phyloP scores from a whole-genome alignment of 2,329 filamentous ascomycete species.

The Phyllosticta citriasiana region DNA sequence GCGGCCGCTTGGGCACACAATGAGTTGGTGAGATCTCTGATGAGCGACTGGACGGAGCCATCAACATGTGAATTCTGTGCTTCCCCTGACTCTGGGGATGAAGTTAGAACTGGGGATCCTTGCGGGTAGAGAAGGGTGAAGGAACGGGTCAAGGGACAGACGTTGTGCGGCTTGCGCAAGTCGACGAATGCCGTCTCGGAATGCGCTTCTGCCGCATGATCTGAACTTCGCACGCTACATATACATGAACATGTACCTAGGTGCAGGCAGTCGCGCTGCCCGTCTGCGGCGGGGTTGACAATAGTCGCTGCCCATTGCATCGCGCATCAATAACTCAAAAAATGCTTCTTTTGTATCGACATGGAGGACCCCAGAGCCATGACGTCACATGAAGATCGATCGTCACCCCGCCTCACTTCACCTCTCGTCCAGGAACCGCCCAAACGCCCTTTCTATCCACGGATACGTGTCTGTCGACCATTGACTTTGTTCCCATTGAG shows the following conservation, averaged over 20 bases:
- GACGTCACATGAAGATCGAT: not conserved
- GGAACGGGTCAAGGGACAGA: not conserved
- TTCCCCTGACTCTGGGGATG: not conserved
- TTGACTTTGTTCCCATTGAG: not conserved
- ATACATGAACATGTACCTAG: not conserved
- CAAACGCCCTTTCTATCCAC: not conserved
- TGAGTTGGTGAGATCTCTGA: not conserved
- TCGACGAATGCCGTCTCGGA: not conserved
- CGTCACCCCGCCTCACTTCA: not conserved
- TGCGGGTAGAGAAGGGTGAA: not conserved
- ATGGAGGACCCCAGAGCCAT: not conserved
- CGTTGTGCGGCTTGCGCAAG: not conserved
- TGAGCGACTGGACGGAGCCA: not conserved
- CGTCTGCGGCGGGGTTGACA: not conserved
- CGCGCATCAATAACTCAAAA: not conserved
- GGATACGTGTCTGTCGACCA: not conserved
- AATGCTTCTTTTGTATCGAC: not conserved
- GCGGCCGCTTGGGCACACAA: not conserved
- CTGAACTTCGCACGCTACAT: not conserved
- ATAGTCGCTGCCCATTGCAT: not conserved
- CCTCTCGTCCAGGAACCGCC: not conserved
- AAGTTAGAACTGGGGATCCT: not conserved
- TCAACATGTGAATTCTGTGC: not conserved
- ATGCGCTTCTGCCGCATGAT: not conserved
- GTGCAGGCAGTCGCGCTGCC: not conserved